These are phyloP conservation scores for Boletales sp. DNA, from an alignment of 768 basidiomycete species.

Conservation along the genomic window DNA sequence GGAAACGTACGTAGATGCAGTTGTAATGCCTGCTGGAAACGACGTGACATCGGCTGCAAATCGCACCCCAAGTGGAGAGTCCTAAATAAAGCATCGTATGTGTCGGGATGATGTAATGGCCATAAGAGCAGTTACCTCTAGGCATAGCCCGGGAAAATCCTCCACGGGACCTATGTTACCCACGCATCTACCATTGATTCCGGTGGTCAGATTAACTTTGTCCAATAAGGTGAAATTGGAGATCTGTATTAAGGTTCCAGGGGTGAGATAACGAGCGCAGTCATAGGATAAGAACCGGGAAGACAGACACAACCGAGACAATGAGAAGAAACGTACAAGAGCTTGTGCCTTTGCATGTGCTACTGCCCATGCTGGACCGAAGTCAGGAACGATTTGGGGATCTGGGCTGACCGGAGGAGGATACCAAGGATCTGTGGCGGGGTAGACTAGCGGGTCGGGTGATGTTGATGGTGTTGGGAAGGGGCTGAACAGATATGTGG, in stretches of 20 bases:
- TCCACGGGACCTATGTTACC: conserved; percentile 59
- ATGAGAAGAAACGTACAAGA: conserved; percentile 34
- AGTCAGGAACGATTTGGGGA: conserved; percentile 36
- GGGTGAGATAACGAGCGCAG: conserved; percentile 4
- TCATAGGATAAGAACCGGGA: neutral
- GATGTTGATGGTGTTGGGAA: conserved; percentile 54
- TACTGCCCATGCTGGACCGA: conserved; percentile 42
- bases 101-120: neutral
- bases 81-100: conserved; percentile 32
- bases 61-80: conserved; percentile 80
- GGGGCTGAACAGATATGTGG: conserved; percentile 43
- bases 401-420: conserved; percentile 48
- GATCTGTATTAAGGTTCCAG: conserved; percentile 26
- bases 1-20: conserved; percentile 67
- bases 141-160: conserved; percentile 64
- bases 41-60: conserved; percentile 66
- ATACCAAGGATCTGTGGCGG: conserved; percentile 45
- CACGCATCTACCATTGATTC: conserved; percentile 64
- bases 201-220: conserved; percentile 64
- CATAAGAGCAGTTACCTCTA: conserved; percentile 45
- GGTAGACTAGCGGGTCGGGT: conserved; percentile 47
- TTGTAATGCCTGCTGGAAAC: conserved; percentile 81
- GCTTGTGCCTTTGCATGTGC: conserved; percentile 54
- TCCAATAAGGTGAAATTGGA: conserved; percentile 48
- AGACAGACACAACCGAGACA: neutral